These are phyloP conservation scores for Artemisia annua DNA, from an alignment of 129 eudicot genomes.

Conservation along the genomic window DNA sequence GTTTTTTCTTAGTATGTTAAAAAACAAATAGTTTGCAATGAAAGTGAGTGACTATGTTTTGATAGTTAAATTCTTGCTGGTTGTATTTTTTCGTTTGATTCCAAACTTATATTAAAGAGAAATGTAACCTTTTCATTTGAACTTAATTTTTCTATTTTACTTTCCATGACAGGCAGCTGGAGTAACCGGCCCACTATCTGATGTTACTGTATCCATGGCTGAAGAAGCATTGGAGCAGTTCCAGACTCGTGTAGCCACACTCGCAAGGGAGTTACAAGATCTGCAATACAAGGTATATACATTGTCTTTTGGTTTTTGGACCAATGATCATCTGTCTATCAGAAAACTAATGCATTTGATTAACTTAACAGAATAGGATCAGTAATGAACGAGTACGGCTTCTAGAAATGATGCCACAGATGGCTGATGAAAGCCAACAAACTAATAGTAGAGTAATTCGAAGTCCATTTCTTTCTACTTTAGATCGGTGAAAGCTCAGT, in stretches of 20 bases:
- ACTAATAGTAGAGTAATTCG: conserved; percentile 37
- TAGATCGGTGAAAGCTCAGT: conserved; percentile 53
- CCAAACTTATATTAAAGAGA: neutral
- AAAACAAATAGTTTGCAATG: neutral
- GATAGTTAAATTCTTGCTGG: neutral
- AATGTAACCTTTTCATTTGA: neutral
- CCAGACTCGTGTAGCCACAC: conserved; percentile 38
- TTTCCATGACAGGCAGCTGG: conserved; percentile 64
- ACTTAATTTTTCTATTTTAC: neutral
- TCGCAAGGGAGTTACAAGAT: conserved; percentile 71
- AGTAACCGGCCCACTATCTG: conserved; percentile 49
- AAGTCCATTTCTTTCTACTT: conserved; percentile 53
- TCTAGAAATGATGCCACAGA: conserved; percentile 62
- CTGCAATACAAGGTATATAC: conserved; percentile 59
- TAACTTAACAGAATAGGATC: conserved; percentile 58
- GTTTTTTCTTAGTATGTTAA: neutral
- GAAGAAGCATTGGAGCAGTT: conserved; percentile 86
- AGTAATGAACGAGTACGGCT: conserved; percentile 60
- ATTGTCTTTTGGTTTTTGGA: neutral
- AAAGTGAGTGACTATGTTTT: neutral
- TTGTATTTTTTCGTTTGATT: neutral
- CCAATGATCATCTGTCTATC: neutral
- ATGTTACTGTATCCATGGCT: conserved; percentile 51
- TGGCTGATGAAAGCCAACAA: conserved; percentile 42
- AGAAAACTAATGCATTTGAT: conserved; percentile 17